phyloP scores from a whole-genome alignment of 2,329 filamentous ascomycete genomes.

The Stemphylium lycopersici region DNA sequence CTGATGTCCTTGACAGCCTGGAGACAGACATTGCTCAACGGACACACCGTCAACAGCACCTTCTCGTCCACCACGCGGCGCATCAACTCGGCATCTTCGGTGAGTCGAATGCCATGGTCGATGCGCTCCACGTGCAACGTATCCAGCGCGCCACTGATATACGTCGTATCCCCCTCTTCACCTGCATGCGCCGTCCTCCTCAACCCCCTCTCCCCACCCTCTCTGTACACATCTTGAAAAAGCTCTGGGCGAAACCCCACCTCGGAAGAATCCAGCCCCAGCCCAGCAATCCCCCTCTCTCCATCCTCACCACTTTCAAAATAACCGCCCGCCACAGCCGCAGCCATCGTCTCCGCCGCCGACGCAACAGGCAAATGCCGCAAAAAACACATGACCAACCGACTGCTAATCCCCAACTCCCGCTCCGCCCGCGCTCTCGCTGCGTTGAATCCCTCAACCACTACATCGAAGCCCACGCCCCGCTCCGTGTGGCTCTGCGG shows the following conservation, averaged over 20 bases:
- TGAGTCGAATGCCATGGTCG: slow-evolving; percentile 74
- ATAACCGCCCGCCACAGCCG: slow-evolving; percentile 51
- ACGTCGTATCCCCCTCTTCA: slow-evolving; percentile 73
- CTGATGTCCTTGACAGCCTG: slow-evolving; percentile 54
- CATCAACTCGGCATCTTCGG: slow-evolving; percentile 65
- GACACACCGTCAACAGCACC: slow-evolving; percentile 73
- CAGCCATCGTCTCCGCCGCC: slow-evolving; percentile 48
- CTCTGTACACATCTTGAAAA: slow-evolving; percentile 67
- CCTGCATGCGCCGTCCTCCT: slow-evolving; percentile 75
- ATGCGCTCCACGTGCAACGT: slow-evolving; percentile 68
- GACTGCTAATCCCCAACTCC: slow-evolving; percentile 69
- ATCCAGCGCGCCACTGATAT: slow-evolving; percentile 69
- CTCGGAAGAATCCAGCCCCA: slow-evolving; percentile 71
- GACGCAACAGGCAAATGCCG: slow-evolving; percentile 69
- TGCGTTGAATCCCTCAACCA: slow-evolving; percentile 67
- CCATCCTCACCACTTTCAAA: slow-evolving; percentile 50
- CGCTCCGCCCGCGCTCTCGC: slow-evolving; percentile 66
- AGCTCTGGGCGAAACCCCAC: slow-evolving; percentile 53
- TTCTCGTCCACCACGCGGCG: slow-evolving; percentile 62
- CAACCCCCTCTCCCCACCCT: slow-evolving; percentile 60
- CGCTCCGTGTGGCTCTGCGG: slow-evolving; percentile 74
- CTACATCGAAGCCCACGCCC: slow-evolving; percentile 66
- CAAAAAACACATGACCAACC: slow-evolving; percentile 74
- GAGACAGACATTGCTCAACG: slow-evolving; percentile 74
- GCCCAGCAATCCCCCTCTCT: slow-evolving; percentile 62